Evolutionary conservation across 768 basidiomycete species (phyloP).

Genomic region (Boletus rubroflammeus): DNA sequence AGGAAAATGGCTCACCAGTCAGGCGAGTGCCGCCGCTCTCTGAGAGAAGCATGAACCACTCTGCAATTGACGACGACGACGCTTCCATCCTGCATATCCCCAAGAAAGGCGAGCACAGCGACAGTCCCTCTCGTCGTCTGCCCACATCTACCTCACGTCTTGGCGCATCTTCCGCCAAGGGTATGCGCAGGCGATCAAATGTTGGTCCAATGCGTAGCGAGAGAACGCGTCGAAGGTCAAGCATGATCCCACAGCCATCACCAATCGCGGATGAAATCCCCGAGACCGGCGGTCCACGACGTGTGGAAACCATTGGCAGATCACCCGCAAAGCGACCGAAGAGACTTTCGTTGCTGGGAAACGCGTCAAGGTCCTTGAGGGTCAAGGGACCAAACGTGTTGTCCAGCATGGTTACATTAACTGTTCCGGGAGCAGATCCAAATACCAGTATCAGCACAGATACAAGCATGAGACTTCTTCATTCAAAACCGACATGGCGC

Average conservation of each 20-base stretch:
- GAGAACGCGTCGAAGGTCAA: constrained; percentile 71
- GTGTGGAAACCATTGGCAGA: constrained; percentile 39
- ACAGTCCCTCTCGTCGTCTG: constrained; percentile 49
- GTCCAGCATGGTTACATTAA: constrained; percentile 29
- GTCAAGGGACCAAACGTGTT: constrained; percentile 32
- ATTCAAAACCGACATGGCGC: constrained; percentile 55
- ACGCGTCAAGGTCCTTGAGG: constrained; percentile 34
- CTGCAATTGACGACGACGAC: constrained; percentile 26
- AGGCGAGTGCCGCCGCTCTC: constrained; percentile 43
- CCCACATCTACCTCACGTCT: constrained; percentile 43
- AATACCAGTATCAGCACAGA: constrained; percentile 44
- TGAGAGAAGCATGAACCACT: constrained; percentile 65
- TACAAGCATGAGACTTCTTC: constrained; percentile 41
- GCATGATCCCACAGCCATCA: constrained; percentile 71
- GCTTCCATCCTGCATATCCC: constrained; percentile 25
- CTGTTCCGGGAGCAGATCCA: constrained; percentile 37
- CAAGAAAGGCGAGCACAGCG: constrained; percentile 35
- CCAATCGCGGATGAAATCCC: constrained; percentile 38
- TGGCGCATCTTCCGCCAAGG: constrained; percentile 35
- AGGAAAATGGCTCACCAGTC: constrained; percentile 49
- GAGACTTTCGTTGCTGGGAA: constrained; percentile 51
- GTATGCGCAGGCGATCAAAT: constrained; percentile 60
- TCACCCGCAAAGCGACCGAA: constrained; percentile 62
- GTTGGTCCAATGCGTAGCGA: constrained; percentile 75
- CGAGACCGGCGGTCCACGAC: constrained; percentile 35